These are phyloP conservation scores for Amanita thiersii DNA, from an alignment of 768 basidiomycete genomes.

Conservation along the genomic window DNA sequence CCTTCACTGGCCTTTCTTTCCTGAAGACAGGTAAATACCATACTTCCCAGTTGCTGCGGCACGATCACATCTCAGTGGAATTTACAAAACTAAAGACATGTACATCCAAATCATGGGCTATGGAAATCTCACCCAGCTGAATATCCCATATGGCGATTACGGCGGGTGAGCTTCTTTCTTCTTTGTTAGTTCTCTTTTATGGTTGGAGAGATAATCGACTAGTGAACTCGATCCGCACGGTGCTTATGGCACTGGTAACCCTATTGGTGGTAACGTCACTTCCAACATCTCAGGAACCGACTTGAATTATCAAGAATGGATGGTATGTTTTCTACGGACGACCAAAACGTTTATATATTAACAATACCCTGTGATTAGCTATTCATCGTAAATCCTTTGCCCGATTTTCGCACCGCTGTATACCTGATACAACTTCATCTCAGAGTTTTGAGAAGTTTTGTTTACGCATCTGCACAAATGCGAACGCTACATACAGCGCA, in stretches of 20 bases:
- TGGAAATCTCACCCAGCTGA: slow-evolving; percentile 34
- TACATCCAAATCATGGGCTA: slow-evolving; percentile 35
- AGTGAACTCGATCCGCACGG: slow-evolving; percentile 40
- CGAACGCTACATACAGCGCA: slow-evolving; percentile 34
- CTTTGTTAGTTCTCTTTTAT: not conserved
- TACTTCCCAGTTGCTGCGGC: not conserved
- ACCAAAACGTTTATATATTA: not conserved
- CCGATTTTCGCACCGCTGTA: not conserved
- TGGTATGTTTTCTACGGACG: slow-evolving; percentile 20
- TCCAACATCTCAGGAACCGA: slow-evolving; percentile 32
- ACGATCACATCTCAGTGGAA: not conserved
- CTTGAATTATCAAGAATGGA: slow-evolving; percentile 32
- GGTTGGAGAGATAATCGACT: not conserved
- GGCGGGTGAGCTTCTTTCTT: slow-evolving; percentile 23
- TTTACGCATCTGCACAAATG: slow-evolving; percentile 32
- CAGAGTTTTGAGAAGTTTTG: slow-evolving; percentile 31
- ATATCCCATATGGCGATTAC: slow-evolving; percentile 29
- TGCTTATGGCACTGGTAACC: slow-evolving; percentile 30
- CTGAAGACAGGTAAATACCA: slow-evolving; percentile 26
- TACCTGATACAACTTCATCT: not conserved
- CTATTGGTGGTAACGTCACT: slow-evolving; percentile 38
- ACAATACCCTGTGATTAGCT: slow-evolving; percentile 13
- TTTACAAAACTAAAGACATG: slow-evolving; percentile 17
- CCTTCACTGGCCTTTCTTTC: slow-evolving; percentile 31
- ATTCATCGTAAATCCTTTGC: slow-evolving; percentile 19